These are phyloP conservation scores for Penicillium longicatenatum DNA, from an alignment of 495 filamentous ascomycete genomes.

Conservation along the genomic window DNA sequence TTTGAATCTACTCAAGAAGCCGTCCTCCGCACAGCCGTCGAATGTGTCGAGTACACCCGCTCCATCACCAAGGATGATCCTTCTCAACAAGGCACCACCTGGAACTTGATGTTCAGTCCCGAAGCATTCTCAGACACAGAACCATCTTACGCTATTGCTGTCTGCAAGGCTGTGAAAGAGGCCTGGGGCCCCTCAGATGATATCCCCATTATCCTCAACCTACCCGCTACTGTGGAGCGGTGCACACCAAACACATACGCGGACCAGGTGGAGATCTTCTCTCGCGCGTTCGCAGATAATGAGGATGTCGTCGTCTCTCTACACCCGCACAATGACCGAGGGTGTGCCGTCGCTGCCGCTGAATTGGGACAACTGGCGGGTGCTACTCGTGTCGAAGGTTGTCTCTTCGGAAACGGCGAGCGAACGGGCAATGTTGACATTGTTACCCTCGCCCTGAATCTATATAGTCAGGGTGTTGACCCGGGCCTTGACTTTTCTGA, in stretches of 20 bases:
- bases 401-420: constrained; percentile 88
- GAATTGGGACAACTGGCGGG: constrained; percentile 89
- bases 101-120: constrained; percentile 85
- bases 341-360: constrained; percentile 77
- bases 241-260: constrained; percentile 87
- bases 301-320: constrained; percentile 71
- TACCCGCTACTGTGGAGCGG: constrained; percentile 88
- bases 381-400: constrained; percentile 83
- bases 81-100: constrained; percentile 60
- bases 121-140: constrained; percentile 85
- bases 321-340: constrained; percentile 87
- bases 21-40: constrained; percentile 70
- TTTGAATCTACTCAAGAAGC: constrained; percentile 76
- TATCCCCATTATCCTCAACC: constrained; percentile 86
- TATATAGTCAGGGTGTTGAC: constrained; percentile 84
- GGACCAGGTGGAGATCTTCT: constrained; percentile 91
- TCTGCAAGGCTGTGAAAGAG: constrained; percentile 84
- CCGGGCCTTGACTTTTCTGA: constrained; percentile 82
- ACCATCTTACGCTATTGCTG: constrained; percentile 69
- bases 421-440: constrained; percentile 91
- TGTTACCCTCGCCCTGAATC: constrained; percentile 85
- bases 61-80: constrained; percentile 88
- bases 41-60: constrained; percentile 55
- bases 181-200: constrained; percentile 77
- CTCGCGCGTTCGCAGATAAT: constrained; percentile 51